A percentile compares a stretch with the other conserved stretches of the same genome.
phyloP scores from a whole-genome alignment of 176 grass and related monocot genomes.

The Puya raimondii region DNA sequence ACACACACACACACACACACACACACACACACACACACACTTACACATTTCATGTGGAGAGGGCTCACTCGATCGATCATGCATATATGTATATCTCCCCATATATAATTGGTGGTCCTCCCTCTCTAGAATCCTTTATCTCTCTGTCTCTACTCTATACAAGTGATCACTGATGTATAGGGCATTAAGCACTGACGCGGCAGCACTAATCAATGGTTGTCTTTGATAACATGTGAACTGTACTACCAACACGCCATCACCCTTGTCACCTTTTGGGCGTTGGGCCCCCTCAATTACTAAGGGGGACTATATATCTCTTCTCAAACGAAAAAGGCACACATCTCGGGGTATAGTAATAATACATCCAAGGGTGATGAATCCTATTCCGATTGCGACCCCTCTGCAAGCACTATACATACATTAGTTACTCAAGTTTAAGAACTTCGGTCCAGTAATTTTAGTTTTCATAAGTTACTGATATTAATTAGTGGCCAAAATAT shows the following conservation, averaged over 20 bases:
- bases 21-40: too few relatives aligned
- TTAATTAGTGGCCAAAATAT: too few relatives aligned
- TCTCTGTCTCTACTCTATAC: background rate
- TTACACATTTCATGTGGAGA: background rate
- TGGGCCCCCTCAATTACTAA: conserved; percentile 1
- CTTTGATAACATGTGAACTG: conserved; percentile 1
- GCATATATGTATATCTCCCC: background rate
- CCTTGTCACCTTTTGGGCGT: background rate
- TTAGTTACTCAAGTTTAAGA: too few relatives aligned
- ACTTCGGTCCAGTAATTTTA: too few relatives aligned
- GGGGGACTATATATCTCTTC: too few relatives aligned
- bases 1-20: too few relatives aligned
- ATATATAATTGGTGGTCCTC: conserved; percentile 6
- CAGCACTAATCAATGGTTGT: conserved; percentile 2
- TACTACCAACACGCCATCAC: background rate
- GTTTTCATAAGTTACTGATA: too few relatives aligned
- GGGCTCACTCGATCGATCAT: too few relatives aligned
- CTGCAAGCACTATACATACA: too few relatives aligned
- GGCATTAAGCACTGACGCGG: background rate
- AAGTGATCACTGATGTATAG: background rate
- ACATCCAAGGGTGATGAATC: too few relatives aligned
- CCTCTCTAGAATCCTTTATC: background rate
- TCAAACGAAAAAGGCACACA: background rate
- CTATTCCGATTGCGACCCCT: too few relatives aligned
- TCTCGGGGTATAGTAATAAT: background rate